Conservation (phyloP, 1,139 yeast genomes). For the Yamadazyma buinensis region DNA sequence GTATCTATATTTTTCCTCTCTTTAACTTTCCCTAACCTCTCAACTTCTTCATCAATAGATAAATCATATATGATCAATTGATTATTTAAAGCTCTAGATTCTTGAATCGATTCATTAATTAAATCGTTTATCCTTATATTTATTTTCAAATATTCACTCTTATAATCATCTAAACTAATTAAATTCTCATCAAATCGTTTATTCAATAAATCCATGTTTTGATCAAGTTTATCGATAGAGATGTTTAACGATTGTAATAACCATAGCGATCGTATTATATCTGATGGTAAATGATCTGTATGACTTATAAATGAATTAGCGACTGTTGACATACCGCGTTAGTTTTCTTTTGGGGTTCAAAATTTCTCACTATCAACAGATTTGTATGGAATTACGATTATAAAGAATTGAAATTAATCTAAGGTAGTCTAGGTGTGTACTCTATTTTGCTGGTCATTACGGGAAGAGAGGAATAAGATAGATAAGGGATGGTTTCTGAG, state of each 20-base stretch:
- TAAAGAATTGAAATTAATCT: no score
- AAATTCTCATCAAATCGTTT: conserved; percentile 10
- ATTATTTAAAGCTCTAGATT: conserved; percentile 30
- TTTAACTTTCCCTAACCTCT: conserved; percentile 22
- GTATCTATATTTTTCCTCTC: conserved; percentile 11
- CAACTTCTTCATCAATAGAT: conserved; percentile 27
- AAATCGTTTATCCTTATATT: conserved; percentile 11
- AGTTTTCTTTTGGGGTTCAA: no score
- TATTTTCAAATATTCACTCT: conserved; percentile 7
- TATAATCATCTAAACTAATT: not conserved
- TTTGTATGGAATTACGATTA: no score
- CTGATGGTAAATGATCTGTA: conserved; percentile 46
- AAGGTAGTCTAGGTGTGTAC: no score
- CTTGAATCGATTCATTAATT: conserved; percentile 29
- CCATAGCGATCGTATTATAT: conserved; percentile 44
- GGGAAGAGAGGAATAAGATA: no score
- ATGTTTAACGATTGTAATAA: conserved; percentile 40
- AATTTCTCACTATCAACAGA: no score
- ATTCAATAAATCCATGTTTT: not conserved
- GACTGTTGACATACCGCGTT: conserved; percentile 3
- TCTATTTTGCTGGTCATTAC: no score
- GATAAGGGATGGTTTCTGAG: no score
- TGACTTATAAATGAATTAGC: conserved; percentile 40
- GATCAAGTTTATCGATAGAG: conserved; percentile 20
- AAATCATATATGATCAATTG: conserved; percentile 32